phyloP scores from a whole-genome alignment of 2,329 filamentous ascomycete genomes.

The Fusarium anthophilum region DNA sequence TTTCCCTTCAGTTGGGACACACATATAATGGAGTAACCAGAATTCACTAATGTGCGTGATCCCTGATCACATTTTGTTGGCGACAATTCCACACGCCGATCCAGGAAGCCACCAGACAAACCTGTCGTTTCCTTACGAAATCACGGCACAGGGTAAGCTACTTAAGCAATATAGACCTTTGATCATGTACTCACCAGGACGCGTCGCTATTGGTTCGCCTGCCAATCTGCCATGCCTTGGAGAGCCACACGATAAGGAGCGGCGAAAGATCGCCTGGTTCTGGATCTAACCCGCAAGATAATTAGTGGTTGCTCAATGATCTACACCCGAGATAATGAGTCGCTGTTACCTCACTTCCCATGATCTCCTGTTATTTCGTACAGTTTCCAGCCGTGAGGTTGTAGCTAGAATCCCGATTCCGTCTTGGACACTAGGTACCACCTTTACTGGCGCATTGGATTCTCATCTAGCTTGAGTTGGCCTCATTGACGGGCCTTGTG shows the following conservation, averaged over 20 bases:
- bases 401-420: too few species aligned
- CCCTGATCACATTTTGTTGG: rapidly evolving
- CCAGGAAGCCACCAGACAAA: rapidly evolving
- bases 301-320: too few species aligned
- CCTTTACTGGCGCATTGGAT: too few species aligned
- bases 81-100: rapidly evolving
- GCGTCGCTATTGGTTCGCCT: not conserved
- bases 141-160: rapidly evolving
- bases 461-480: too few species aligned
- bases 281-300: too few species aligned
- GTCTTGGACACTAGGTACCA: too few species aligned
- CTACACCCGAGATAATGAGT: too few species aligned
- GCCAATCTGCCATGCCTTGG: rapidly evolving
- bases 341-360: rapidly evolving
- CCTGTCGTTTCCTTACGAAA: rapidly evolving
- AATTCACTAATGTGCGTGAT: too few species aligned
- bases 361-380: too few species aligned
- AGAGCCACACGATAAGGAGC: not conserved
- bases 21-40: rapidly evolving
- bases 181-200: rapidly evolving
- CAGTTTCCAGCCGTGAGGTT: too few species aligned
- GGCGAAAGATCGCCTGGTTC: too few species aligned
- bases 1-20: too few species aligned
- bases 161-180: rapidly evolving
- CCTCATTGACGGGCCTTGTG: not conserved